These are phyloP conservation scores for Leishmania major DNA, from an alignment of 208 protist genomes.

Conservation along the genomic window DNA sequence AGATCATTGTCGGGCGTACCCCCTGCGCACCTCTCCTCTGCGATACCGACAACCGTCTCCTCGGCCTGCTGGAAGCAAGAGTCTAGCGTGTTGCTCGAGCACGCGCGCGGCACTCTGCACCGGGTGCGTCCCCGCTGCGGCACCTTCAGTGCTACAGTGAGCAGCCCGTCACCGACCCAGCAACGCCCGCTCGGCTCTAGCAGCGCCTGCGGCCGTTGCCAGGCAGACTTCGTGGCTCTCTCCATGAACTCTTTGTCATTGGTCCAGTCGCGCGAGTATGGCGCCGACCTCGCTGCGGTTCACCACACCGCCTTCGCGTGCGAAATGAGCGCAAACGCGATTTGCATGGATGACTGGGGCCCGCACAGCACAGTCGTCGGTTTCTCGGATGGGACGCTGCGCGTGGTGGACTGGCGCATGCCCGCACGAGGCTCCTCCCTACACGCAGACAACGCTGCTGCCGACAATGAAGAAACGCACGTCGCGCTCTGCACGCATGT, in stretches of 20 bases:
- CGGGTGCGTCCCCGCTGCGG: constrained; percentile 17
- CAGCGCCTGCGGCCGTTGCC: constrained; percentile 3
- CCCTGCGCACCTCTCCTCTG: background rate
- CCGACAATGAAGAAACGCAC: background rate
- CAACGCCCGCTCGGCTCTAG: background rate
- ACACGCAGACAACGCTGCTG: background rate
- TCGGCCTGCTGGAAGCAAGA: constrained; percentile 22
- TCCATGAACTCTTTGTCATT: constrained; percentile 18
- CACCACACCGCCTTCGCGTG: constrained; percentile 21
- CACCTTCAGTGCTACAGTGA: background rate
- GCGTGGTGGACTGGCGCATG: constrained; percentile 64
- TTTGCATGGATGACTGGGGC: constrained; percentile 59
- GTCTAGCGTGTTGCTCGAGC: constrained; percentile 11
- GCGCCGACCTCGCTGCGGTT: constrained; percentile 15
- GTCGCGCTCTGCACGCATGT: constrained; percentile 15
- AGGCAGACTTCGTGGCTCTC: constrained; percentile 21
- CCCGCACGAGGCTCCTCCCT: constrained; percentile 4
- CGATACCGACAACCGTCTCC: constrained; percentile 1
- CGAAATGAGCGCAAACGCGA: constrained; percentile 44
- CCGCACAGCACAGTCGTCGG: constrained; percentile 49
- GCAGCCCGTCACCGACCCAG: background rate
- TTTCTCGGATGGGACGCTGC: constrained; percentile 66
- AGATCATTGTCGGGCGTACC: background rate
- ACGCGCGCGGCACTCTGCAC: constrained; percentile 15
- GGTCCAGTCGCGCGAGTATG: constrained; percentile 26